Evolutionary conservation across 2,329 filamentous ascomycete species (phyloP), one percentile per base, ranked within the genome.

Genomic region (Pyricularia grisea): DNA sequence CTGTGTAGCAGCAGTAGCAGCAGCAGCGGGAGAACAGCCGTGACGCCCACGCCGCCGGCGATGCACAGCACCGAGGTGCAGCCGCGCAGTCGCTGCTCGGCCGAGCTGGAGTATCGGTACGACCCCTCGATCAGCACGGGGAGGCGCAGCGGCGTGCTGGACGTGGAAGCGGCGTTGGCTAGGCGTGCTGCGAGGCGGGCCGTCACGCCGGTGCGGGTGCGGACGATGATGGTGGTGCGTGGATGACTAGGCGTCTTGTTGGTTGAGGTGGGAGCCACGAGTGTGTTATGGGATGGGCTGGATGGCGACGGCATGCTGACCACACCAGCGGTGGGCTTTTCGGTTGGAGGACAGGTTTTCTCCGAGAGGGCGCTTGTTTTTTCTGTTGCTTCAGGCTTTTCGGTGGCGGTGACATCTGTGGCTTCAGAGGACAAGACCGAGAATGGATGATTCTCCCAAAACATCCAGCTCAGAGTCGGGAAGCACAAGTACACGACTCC

Each of bases 361-460:
- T 33, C 31, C 31, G 9, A 33, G 31, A 10, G 11, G 2, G 31
- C 6, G 9, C 4, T 33, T 5, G 7, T 33, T 30, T 25, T 11
- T 14, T n/a, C 3, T 55, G 25, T 11, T 25, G 25, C 27, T 23
- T n/a, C 23, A 4, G 42, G 11, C 27, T 67, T 23, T 9, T 58
- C 66, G 10, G 11, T 17, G 9, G 23, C 42, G 27, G 12, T 5
- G 33, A 17, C 64, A n/a, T 28, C 5, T 6, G 30, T 33, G n/a
- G n/a, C 58, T 30, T 36, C 25, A 20, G 55, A 63, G 10, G 67
- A 65, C 0, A 80, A 80, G 12, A 84, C 78, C 0, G 83, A 84
- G 67, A 85, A 85, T 0, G 83, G 83, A 64, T 85, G 83, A 69
- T 80, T 83, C 70, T 85, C 81, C 83, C 83, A 85, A 67, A 78